Evolutionary conservation across 129 eudicot species (phyloP).

Genomic region (Flaveria ramosissima): DNA sequence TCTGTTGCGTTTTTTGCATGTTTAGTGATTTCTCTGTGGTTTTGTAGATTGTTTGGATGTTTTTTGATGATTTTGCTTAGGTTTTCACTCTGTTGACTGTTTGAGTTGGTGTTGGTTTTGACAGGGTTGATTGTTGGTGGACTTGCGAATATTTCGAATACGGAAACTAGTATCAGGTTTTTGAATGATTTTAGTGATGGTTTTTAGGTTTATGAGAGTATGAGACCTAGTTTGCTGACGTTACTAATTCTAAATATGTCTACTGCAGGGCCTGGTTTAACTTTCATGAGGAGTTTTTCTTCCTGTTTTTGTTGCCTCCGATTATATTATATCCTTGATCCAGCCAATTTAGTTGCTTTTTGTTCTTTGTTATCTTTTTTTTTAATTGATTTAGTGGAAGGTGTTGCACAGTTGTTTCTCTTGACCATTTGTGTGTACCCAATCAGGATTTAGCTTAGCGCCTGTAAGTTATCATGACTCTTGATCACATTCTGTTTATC

Average conservation of each 20-base stretch:
- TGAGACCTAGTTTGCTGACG: slow-evolving; percentile 21
- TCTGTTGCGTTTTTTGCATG: not conserved
- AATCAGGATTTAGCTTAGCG: slow-evolving; percentile 96
- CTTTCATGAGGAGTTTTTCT: slow-evolving; percentile 98
- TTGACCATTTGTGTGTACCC: slow-evolving; percentile 71
- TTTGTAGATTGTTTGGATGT: not conserved
- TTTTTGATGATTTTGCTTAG: not conserved
- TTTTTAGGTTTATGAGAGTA: slow-evolving; percentile 10
- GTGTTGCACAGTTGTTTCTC: slow-evolving; percentile 31
- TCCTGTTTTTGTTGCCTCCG: slow-evolving; percentile 91
- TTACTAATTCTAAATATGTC: not conserved
- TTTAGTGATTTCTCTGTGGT: not conserved
- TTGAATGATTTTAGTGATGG: not conserved
- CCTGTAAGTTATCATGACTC: slow-evolving; percentile 66
- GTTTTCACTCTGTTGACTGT: slow-evolving; percentile 8
- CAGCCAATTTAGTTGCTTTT: slow-evolving; percentile 7
- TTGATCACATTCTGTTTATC: not conserved
- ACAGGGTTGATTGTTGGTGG: slow-evolving; percentile 93
- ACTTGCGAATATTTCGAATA: slow-evolving; percentile 89
- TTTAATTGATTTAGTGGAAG: slow-evolving; percentile 11
- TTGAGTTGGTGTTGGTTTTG: slow-evolving; percentile 9
- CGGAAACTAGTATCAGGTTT: slow-evolving; percentile 91
- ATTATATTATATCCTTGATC: slow-evolving; percentile 96
- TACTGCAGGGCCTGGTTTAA: slow-evolving; percentile 88
- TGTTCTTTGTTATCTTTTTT: slow-evolving; percentile 9